Percentiles rank a stretch among this genome's conserved stretches.
Conservation (phyloP, 2,329 filamentous ascomycete genomes). For the Bipolaris gigantea region DNA sequence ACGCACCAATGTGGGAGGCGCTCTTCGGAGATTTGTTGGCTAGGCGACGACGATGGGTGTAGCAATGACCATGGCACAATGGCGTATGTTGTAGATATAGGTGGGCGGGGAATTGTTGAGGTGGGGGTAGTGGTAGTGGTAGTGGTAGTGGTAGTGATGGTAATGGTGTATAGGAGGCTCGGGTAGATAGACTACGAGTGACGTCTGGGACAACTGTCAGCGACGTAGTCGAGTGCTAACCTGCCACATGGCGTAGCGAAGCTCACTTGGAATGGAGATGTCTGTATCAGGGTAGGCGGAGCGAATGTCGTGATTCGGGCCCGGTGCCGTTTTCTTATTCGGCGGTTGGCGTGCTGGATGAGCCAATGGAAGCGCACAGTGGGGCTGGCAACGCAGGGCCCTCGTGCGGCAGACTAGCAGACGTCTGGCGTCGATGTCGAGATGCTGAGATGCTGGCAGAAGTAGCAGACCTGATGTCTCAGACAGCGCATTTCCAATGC, state of each 20-base stretch:
- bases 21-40: slow-evolving; percentile 37
- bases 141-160: slow-evolving; percentile 27
- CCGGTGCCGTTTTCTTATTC: slow-evolving; percentile 38
- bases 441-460: slow-evolving; percentile 37
- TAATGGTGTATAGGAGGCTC: slow-evolving; percentile 26
- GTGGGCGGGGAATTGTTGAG: not conserved
- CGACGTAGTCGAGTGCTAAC: slow-evolving; percentile 13
- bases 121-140: slow-evolving; percentile 13
- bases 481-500: slow-evolving; percentile 42
- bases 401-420: slow-evolving; percentile 37
- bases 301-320: slow-evolving; percentile 30
- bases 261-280: slow-evolving; percentile 30
- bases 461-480: slow-evolving; percentile 29
- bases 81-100: slow-evolving; percentile 12
- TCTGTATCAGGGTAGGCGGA: slow-evolving; percentile 39
- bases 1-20: slow-evolving; percentile 23
- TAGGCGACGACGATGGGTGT: slow-evolving; percentile 27
- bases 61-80: slow-evolving; percentile 23
- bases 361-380: slow-evolving; percentile 40
- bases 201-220: slow-evolving; percentile 35
- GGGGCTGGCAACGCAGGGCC: slow-evolving; percentile 38
- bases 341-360: slow-evolving; percentile 24
- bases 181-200: slow-evolving; percentile 19
- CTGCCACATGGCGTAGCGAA: slow-evolving; percentile 26
- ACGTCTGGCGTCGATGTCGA: slow-evolving; percentile 39